Evolutionary conservation across 129 eudicot species (phyloP), one percentile per base, ranked within the genome.

Genomic region (Flaveria bidentis): DNA sequence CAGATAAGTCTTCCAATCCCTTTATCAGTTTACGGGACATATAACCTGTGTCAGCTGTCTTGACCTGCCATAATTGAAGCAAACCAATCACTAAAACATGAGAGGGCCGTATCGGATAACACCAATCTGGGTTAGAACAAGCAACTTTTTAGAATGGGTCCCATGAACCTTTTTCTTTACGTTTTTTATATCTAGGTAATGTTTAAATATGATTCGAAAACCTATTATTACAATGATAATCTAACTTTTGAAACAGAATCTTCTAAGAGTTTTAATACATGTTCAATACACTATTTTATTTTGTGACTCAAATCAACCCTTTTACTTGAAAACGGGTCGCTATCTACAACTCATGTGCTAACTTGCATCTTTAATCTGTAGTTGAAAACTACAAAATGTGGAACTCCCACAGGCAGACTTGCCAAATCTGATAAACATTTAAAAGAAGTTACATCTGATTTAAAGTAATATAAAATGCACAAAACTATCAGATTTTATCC

Each of bases 21-120:
- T 94, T 94, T 58, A 94, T 89, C 11, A 94, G 86, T 78, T 85
- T 87, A 75, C 98, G 93, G 55, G 98, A 94, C 96, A 94, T 88
- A 78, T 94, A 94, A 64, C 98, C 97, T 1, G 98, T 94, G 68
- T 94, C 98, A 46, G 98, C 98, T 46, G 98, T 94, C 85, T 94
- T 94, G 71, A 94, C 98, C 98, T 93, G 92, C 73, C 79, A 49
- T 33, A 33, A 61, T 18, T 20, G 47, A 45, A 77, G 20, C 45
- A 76, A 8, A n/a, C 64, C 23, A 51, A 67, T 16, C 12, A 46
- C 47, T 70, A 70, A 16, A 22, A 25, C 41, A 42, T 18, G 36
- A 30, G 33, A 5, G 15, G 15, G 15, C 15, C 13, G 16, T 30
- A 16, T 23, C 4, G 0, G 15, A 3, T 9, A 13, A 15, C 11